Percentiles rank a stretch among this genome's conserved stretches.
phyloP scores from a whole-genome alignment of 495 filamentous ascomycete genomes.

The Symbiotaphrina buchneri region DNA sequence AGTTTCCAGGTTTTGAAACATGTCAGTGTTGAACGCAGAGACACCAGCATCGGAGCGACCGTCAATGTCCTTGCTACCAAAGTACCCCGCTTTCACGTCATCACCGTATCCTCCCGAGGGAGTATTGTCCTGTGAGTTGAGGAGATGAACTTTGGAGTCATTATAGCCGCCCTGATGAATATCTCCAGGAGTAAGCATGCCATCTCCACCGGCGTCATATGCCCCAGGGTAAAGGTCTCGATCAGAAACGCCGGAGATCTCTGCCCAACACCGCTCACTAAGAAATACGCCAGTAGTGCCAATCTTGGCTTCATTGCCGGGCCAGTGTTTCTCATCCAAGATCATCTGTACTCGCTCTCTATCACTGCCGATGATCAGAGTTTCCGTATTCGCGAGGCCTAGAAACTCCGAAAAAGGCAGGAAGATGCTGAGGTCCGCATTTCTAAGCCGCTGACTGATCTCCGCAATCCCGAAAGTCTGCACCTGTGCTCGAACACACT shows the following conservation, averaged over 20 bases:
- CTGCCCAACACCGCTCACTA: slow-evolving; percentile 85
- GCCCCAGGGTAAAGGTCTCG: slow-evolving; percentile 27
- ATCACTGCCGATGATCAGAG: slow-evolving; percentile 73
- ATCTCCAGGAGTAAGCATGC: slow-evolving; percentile 20
- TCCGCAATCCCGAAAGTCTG: slow-evolving; percentile 94
- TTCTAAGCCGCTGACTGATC: slow-evolving; percentile 76
- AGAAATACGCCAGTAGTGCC: slow-evolving; percentile 89
- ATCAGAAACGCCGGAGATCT: slow-evolving; percentile 59
- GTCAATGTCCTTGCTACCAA: slow-evolving; percentile 65
- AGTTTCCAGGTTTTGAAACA: slow-evolving; percentile 95
- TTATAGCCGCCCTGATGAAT: slow-evolving; percentile 26
- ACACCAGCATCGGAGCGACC: slow-evolving; percentile 73
- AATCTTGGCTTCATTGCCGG: slow-evolving; percentile 70
- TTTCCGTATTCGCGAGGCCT: slow-evolving; percentile 63
- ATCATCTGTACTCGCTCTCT: slow-evolving; percentile 78
- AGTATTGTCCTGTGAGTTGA: slow-evolving; percentile 31
- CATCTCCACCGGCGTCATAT: slow-evolving; percentile 27
- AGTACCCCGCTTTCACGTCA: slow-evolving; percentile 49
- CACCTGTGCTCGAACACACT: slow-evolving; percentile 84
- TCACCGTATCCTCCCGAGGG: slow-evolving; percentile 44
- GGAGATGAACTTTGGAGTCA: slow-evolving; percentile 47
- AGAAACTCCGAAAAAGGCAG: slow-evolving; percentile 91
- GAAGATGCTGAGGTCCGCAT: slow-evolving; percentile 90
- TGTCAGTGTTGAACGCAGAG: slow-evolving; percentile 74
- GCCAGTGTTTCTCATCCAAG: slow-evolving; percentile 77